These are phyloP conservation scores for Diaporthe citri DNA, from an alignment of 2,329 filamentous ascomycete genomes.

Conservation along the genomic window DNA sequence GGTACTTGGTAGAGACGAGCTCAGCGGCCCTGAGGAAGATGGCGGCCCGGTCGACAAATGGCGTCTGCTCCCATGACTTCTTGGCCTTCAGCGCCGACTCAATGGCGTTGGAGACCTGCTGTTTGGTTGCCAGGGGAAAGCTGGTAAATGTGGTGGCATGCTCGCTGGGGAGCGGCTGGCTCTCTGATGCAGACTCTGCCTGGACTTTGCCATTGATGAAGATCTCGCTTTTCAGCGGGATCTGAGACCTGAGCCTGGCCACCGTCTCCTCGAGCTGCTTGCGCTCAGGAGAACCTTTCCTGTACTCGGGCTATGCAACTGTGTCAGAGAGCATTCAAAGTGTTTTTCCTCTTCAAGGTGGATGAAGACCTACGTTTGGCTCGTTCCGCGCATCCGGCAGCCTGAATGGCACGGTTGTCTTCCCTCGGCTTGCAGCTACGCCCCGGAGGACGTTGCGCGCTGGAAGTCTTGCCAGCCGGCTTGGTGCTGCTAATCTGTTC, in stretches of 20 bases:
- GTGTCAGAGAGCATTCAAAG: background rate
- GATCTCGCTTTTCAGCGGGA: constrained; percentile 50
- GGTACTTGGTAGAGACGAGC: constrained; percentile 89
- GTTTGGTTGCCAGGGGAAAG: constrained; percentile 52
- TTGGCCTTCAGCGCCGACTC: constrained; percentile 86
- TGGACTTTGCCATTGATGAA: constrained; percentile 49
- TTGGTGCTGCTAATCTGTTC: constrained; percentile 19
- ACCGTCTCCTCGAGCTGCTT: constrained; percentile 48
- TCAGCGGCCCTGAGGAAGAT: constrained; percentile 97
- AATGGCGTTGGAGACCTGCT: constrained; percentile 84
- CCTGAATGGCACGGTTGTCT: constrained; percentile 48
- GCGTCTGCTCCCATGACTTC: constrained; percentile 84
- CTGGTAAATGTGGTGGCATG: constrained; percentile 51
- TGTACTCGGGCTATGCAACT: constrained; percentile 46
- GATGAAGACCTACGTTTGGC: constrained; percentile 46
- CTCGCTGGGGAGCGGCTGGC: constrained; percentile 52
- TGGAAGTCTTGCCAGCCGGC: constrained; percentile 12
- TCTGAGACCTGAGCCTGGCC: constrained; percentile 47
- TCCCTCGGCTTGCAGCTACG: constrained; percentile 30
- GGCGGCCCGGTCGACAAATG: constrained; percentile 91
- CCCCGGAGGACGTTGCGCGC: constrained; percentile 7
- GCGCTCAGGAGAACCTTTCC: constrained; percentile 48
- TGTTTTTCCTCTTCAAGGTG: background rate
- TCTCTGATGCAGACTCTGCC: constrained; percentile 44
- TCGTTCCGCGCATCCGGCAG: constrained; percentile 50